Conservation (phyloP, 495 filamentous ascomycete genomes). For the Aspergillus egyptiacus region DNA sequence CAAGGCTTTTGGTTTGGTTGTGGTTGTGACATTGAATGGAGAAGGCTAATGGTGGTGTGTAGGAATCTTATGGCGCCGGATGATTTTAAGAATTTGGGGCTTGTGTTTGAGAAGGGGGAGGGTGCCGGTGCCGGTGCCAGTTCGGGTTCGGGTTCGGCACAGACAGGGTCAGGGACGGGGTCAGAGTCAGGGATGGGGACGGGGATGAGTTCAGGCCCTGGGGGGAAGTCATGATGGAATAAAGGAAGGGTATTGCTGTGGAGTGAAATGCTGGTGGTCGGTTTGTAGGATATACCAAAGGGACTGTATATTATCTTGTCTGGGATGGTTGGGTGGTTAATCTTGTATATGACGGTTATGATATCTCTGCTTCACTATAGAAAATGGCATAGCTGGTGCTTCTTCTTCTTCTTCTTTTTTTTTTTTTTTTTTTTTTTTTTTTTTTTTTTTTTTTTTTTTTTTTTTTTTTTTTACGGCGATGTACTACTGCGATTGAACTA, state of each 20-base stretch:
- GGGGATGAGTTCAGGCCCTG: background rate
- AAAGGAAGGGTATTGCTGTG: too few species aligned
- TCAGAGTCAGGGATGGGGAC: too few species aligned
- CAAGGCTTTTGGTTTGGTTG: background rate
- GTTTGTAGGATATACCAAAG: too few species aligned
- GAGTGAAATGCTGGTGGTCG: background rate
- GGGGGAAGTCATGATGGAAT: too few species aligned
- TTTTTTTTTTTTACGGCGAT: background rate
- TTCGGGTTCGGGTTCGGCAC: background rate
- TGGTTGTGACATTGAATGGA: background rate
- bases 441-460: background rate
- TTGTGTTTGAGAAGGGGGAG: conserved; percentile 50
- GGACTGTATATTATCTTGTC: background rate
- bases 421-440: too few species aligned
- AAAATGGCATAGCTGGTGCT: too few species aligned
- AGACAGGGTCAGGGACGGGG: too few species aligned
- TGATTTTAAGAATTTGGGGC: conserved; percentile 87
- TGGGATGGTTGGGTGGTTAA: background rate
- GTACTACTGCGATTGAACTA: background rate
- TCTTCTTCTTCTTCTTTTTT: too few species aligned
- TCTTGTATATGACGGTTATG: background rate
- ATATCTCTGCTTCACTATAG: conserved; percentile 1
- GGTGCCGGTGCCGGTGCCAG: too few species aligned
- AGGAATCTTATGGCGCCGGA: conserved; percentile 96
- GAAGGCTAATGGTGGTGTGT: conserved; percentile 5